Evolutionary conservation across 306 rosid species (phyloP).

Genomic region (Dalbergia cochinchinensis): DNA sequence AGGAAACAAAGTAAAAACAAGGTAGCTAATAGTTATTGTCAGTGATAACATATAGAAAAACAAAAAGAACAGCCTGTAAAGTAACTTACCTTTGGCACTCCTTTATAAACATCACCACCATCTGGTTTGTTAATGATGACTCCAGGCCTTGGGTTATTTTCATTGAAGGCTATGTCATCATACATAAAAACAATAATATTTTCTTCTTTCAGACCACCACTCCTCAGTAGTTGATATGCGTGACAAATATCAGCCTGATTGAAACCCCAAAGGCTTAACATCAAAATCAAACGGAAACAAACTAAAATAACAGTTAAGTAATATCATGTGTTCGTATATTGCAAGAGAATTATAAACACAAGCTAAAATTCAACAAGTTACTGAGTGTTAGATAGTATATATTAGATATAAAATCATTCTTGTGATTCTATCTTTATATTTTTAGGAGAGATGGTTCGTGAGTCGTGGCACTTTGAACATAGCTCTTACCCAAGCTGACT

Average conservation of each 20-base stretch:
- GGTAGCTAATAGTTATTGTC: too few relatives aligned
- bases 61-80: background rate
- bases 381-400: too few relatives aligned
- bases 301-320: constrained; percentile 25
- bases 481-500: background rate
- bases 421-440: too few relatives aligned
- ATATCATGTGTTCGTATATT: background rate
- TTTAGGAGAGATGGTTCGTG: too few relatives aligned
- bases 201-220: constrained; percentile 90
- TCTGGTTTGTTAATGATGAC: constrained; percentile 88
- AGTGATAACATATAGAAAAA: background rate
- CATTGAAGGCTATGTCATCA: constrained; percentile 82
- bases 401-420: too few relatives aligned
- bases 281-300: constrained; percentile 8
- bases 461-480: background rate
- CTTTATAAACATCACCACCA: constrained; percentile 86
- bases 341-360: background rate
- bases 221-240: constrained; percentile 88
- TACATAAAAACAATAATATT: constrained; percentile 98
- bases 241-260: constrained; percentile 90
- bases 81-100: constrained; percentile 85
- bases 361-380: background rate
- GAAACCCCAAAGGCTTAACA: constrained; percentile 4
- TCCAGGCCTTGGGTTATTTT: constrained; percentile 91
- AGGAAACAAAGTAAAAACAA: too few relatives aligned